phyloP scores from a whole-genome alignment of 2,329 filamentous ascomycete species.

The Arthrobotrys conoides region DNA sequence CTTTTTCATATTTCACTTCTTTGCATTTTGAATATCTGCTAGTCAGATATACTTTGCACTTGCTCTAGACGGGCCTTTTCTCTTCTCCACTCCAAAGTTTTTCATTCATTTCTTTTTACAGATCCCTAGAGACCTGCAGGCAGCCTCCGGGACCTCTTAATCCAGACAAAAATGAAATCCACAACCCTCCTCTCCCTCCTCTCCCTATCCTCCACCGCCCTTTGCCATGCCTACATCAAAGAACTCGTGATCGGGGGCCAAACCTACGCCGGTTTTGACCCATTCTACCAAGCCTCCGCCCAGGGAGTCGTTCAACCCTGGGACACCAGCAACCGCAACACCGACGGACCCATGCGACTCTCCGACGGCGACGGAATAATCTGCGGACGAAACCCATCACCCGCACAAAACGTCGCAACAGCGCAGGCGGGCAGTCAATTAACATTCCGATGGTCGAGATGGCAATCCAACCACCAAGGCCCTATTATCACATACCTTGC shows the following conservation, averaged over 20 bases:
- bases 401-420: constrained; percentile 67
- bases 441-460: constrained; percentile 70
- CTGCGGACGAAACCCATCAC: constrained; percentile 69
- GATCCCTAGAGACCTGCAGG: constrained; percentile 7
- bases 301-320: constrained; percentile 64
- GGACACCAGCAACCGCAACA: constrained; percentile 21
- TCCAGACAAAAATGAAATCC: constrained; percentile 61
- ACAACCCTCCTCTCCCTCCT: constrained; percentile 51
- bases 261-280: constrained; percentile 60
- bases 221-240: constrained; percentile 61
- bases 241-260: constrained; percentile 61
- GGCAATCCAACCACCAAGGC: constrained; percentile 70
- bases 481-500: constrained; percentile 70
- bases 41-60: neutral
- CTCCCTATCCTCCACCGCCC: constrained; percentile 43
- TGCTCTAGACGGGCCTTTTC: constrained; percentile 4
- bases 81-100: too few species aligned
- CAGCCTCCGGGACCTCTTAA: neutral
- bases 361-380: constrained; percentile 69
- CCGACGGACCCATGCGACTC: constrained; percentile 69
- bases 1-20: neutral
- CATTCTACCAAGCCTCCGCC: constrained; percentile 51
- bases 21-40: constrained; percentile 1
- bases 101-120: neutral
- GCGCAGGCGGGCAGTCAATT: constrained; percentile 69